Evolutionary conservation across 202 grass and related monocot genomes (phyloP).

Genomic region (Schoenoplectus triqueter): DNA sequence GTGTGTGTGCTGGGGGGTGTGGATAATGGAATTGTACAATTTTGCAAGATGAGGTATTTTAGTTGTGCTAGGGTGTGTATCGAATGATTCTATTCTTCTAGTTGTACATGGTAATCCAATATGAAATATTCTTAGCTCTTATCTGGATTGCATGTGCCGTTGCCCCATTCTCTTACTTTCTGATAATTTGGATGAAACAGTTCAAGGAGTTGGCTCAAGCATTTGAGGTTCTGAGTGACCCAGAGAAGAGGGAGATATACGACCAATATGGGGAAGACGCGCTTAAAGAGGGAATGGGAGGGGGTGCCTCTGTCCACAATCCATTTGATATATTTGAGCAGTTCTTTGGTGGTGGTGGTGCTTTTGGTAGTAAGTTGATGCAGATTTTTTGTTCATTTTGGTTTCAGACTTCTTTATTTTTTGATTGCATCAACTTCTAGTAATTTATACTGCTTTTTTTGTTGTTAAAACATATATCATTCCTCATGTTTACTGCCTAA

Average conservation of each 20-base stretch:
- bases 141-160: neutral
- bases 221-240: conserved; percentile 91
- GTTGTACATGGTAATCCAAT: neutral
- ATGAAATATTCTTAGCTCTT: neutral
- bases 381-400: neutral
- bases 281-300: conserved; percentile 95
- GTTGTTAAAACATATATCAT: neutral
- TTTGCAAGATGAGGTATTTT: neutral
- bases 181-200: conserved; percentile 45
- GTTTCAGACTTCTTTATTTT: neutral
- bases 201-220: conserved; percentile 97
- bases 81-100: neutral
- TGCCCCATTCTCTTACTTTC: conserved; percentile 14
- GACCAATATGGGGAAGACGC: conserved; percentile 94
- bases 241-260: conserved; percentile 91
- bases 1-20: neutral
- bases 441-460: conserved; percentile 11
- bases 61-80: neutral
- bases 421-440: neutral
- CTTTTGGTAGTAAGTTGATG: conserved; percentile 60
- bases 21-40: neutral
- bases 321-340: conserved; percentile 93
- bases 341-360: conserved; percentile 56
- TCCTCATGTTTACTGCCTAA: neutral
- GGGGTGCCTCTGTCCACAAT: conserved; percentile 61